Conservation (phyloP, 2,329 filamentous ascomycete species). For the Aspergillus alliaceus region DNA sequence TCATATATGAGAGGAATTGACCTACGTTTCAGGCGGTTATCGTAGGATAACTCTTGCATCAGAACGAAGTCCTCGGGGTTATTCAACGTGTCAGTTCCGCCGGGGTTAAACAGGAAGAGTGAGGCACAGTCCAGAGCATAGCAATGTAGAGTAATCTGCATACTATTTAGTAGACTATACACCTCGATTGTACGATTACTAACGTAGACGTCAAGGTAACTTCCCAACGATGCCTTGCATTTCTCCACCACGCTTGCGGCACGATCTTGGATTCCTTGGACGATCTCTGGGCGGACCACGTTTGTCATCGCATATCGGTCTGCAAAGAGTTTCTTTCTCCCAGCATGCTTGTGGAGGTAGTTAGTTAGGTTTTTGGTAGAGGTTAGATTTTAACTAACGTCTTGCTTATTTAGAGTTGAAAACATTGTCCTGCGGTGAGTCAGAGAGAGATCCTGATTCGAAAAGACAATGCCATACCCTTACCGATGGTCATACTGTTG, state of each 20-base stretch:
- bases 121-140: conserved; percentile 70
- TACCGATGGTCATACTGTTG: conserved; percentile 35
- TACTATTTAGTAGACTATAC: too few relatives aligned
- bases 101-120: conserved; percentile 68
- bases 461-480: too few relatives aligned
- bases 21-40: conserved; percentile 66
- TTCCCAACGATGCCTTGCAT: conserved; percentile 49
- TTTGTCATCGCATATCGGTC: conserved; percentile 70
- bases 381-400: not conserved
- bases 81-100: conserved; percentile 62
- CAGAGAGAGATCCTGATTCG: too few relatives aligned
- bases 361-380: not conserved
- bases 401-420: conserved; percentile 17
- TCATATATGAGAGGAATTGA: conserved; percentile 3
- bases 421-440: conserved; percentile 24
- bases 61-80: conserved; percentile 59
- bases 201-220: conserved; percentile 65
- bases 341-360: conserved; percentile 56
- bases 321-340: conserved; percentile 62
- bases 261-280: conserved; percentile 59
- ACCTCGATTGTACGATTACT: too few relatives aligned
- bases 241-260: conserved; percentile 57
- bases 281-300: conserved; percentile 56
- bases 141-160: conserved; percentile 64
- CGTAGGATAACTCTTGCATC: conserved; percentile 68